Conservation (phyloP, 768 basidiomycete genomes). For the Tubosaeta brunneosetosa region DNA sequence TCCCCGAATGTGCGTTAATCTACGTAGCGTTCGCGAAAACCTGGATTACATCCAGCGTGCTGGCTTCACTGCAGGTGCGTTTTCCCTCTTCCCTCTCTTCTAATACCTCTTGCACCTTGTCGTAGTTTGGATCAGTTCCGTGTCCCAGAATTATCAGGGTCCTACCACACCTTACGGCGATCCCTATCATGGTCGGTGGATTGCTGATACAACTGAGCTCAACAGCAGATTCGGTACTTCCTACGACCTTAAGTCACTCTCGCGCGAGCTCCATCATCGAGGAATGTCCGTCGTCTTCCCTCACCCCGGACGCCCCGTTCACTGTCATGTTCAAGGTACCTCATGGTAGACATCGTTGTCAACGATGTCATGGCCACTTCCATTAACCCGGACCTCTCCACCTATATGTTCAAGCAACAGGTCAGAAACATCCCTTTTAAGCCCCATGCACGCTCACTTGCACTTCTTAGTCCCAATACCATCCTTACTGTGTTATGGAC, state of each 20-base stretch:
- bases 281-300: not conserved
- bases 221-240: not conserved
- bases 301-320: not conserved
- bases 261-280: not conserved
- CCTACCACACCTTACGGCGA: not conserved
- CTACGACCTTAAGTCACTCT: not conserved
- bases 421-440: not conserved
- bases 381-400: slow-evolving; percentile 56
- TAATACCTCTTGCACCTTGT: not conserved
- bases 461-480: not conserved
- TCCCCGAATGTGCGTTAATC: not conserved
- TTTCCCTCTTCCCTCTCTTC: not conserved
- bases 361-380: slow-evolving; percentile 82
- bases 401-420: slow-evolving; percentile 42
- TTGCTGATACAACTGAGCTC: not conserved
- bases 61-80: not conserved
- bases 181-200: not conserved
- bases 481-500: slow-evolving; percentile 17
- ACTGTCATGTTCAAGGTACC: slow-evolving; percentile 40
- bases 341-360: slow-evolving; percentile 83
- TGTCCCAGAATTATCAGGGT: not conserved
- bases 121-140: not conserved
- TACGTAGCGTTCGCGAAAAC: not conserved
- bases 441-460: not conserved
- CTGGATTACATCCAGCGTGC: not conserved